Conservation (phyloP, 495 filamentous ascomycete genomes). For the Neurospora tetraspora region DNA sequence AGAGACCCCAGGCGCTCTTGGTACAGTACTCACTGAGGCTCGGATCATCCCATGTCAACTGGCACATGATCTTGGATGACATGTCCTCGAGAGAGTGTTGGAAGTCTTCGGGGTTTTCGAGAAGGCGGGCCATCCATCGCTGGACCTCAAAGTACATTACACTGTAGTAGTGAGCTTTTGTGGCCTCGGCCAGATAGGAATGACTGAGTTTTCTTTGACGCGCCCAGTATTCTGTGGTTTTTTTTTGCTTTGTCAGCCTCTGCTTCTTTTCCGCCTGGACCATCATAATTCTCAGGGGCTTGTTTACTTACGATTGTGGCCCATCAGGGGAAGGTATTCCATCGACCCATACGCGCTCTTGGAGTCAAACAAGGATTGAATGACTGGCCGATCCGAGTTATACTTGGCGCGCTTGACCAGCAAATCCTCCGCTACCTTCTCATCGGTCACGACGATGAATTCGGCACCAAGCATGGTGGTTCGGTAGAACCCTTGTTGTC, state of each 20-base stretch:
- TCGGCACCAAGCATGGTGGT: conserved; percentile 37
- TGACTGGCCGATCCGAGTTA: conserved; percentile 36
- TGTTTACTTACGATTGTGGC: conserved; percentile 26
- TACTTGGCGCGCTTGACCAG: conserved; percentile 36
- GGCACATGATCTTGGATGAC: conserved; percentile 33
- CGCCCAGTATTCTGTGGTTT: conserved; percentile 27
- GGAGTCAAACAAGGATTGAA: conserved; percentile 32
- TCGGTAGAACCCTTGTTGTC: conserved; percentile 33
- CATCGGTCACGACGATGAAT: conserved; percentile 40
- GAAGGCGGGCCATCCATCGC: conserved; percentile 28
- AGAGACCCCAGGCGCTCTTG: conserved; percentile 28
- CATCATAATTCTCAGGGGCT: not conserved
- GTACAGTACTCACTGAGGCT: conserved; percentile 24
- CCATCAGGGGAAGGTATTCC: conserved; percentile 35
- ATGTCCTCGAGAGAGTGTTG: conserved; percentile 30
- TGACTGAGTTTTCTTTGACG: conserved; percentile 30
- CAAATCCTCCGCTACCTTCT: conserved; percentile 43
- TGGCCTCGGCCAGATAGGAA: conserved; percentile 28
- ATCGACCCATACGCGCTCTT: conserved; percentile 28
- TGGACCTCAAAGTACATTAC: conserved; percentile 31
- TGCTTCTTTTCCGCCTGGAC: not conserved
- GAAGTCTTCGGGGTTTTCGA: conserved; percentile 30
- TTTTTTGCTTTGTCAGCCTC: not conserved
- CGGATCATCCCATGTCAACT: conserved; percentile 30
- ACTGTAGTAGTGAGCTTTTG: conserved; percentile 26